Evolutionary conservation across 106 monocot genomes (phyloP), one percentile per base, ranked within the genome.

Genomic region (Dendrobium nobile): DNA sequence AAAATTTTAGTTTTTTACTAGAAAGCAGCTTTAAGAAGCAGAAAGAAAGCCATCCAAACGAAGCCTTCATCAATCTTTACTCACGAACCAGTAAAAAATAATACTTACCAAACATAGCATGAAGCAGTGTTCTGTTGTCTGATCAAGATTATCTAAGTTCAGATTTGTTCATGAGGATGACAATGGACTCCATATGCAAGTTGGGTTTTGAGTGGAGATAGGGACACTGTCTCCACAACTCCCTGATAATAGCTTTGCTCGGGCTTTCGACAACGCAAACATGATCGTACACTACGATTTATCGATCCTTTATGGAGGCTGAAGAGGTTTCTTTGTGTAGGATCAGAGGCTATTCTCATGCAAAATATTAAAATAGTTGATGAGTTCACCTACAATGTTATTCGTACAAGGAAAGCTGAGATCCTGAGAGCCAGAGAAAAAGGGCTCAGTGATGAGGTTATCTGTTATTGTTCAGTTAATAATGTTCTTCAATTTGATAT

Each of bases 161-260:
- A 99, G 83, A 99, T 31, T 31, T 99, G 37, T 80, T 99, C 41
- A 87, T 99, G 26, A 84, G 95, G 26, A 93, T 99, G 84, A 95
- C 98, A 20, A 90, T 95, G 79, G 98, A 99, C 78, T 93, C 90
- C 80, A 95, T 99, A 27, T 99, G 93, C 80, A 58, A 75, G 17
- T 90, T 92, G 2, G 98, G 95, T 0, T 99, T 99, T 75, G 98
- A 33, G 80, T 93, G 1, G 91, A 98, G 70, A 37, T 70, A 70
- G 70, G 70, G 70, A 70, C 70, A 33, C 70, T 70, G 24, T 70
- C 68, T 80, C 88, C 27, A 89, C n/a, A 28, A 87, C 73, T 95
- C 18, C 95, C 91, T 9, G 85, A 85, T 20, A 72, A 91, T 0
- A 74, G 82, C 10, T 99, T 99, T 79, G 98, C 98, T 19, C 80